These are phyloP conservation scores for Candida tallmaniae DNA, from an alignment of 805 yeast genomes.

Conservation along the genomic window DNA sequence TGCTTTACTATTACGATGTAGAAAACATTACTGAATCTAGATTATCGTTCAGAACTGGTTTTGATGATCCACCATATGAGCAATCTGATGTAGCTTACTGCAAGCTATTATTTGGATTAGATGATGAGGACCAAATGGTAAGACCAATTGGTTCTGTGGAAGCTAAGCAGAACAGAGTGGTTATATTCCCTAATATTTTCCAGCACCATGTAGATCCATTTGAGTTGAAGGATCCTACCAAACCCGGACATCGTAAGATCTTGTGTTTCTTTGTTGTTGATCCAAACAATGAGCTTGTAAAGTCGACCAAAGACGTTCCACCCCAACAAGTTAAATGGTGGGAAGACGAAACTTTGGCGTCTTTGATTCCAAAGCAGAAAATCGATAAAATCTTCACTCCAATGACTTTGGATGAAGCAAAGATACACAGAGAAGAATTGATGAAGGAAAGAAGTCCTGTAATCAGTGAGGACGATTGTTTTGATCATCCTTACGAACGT, in stretches of 20 bases:
- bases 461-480: constrained; percentile 12
- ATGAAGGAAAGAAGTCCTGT: constrained; percentile 28
- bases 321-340: constrained; percentile 37
- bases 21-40: constrained; percentile 35
- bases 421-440: constrained; percentile 20
- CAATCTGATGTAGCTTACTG: constrained; percentile 27
- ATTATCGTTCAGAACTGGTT: constrained; percentile 25
- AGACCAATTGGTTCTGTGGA: constrained; percentile 21
- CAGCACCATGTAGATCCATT: constrained; percentile 40
- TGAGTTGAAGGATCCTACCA: constrained; percentile 29
- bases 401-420: constrained; percentile 14
- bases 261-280: constrained; percentile 38
- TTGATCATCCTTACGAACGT: constrained; percentile 14
- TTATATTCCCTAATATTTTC: constrained; percentile 35
- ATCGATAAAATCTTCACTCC: constrained; percentile 1
- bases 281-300: constrained; percentile 25
- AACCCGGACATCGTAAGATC: constrained; percentile 35
- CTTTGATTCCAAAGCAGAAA: background rate
- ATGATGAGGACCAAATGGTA: constrained; percentile 23
- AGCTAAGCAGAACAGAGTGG: constrained; percentile 21
- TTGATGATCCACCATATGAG: constrained; percentile 30
- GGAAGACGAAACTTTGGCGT: constrained; percentile 7
- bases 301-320: constrained; percentile 28
- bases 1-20: constrained; percentile 35
- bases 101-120: constrained; percentile 22